These are phyloP conservation scores for Echites panduratus DNA, from an alignment of 257 asterid species.

Conservation along the genomic window DNA sequence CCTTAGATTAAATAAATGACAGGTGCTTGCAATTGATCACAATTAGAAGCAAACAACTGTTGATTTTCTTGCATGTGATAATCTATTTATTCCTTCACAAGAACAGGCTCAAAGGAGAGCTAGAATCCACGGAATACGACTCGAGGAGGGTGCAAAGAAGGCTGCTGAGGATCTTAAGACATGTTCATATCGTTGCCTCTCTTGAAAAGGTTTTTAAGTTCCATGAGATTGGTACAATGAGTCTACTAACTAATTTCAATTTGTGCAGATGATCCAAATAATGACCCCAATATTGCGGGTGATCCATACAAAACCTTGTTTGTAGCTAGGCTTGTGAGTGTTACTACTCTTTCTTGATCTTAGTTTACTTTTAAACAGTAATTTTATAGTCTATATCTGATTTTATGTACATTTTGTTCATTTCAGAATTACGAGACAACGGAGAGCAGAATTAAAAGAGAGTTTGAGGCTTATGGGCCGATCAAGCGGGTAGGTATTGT, in stretches of 20 bases:
- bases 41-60: not conserved
- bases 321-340: constrained; percentile 90
- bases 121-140: constrained; percentile 73
- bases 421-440: constrained; percentile 87
- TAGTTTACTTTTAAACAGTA: not conserved
- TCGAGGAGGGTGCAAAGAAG: constrained; percentile 90
- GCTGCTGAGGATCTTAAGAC: constrained; percentile 89
- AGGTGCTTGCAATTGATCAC: not conserved
- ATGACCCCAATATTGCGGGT: constrained; percentile 74
- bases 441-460: constrained; percentile 92
- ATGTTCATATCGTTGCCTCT: constrained; percentile 35
- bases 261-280: constrained; percentile 78
- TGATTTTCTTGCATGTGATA: constrained; percentile 2
- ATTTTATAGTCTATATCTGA: not conserved
- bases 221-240: constrained; percentile 13
- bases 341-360: constrained; percentile 10
- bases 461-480: constrained; percentile 97
- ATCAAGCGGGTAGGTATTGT: constrained; percentile 99
- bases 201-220: not conserved
- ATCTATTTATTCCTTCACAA: constrained; percentile 9
- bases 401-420: constrained; percentile 12
- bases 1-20: not conserved
- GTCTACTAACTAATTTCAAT: constrained; percentile 3
- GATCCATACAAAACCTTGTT: constrained; percentile 96
- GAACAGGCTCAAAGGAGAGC: constrained; percentile 73